A percentile compares a stretch with the other conserved stretches of the same genome.
Conservation (phyloP, 768 basidiomycete species). For the Phaeotremella skinneri region DNA sequence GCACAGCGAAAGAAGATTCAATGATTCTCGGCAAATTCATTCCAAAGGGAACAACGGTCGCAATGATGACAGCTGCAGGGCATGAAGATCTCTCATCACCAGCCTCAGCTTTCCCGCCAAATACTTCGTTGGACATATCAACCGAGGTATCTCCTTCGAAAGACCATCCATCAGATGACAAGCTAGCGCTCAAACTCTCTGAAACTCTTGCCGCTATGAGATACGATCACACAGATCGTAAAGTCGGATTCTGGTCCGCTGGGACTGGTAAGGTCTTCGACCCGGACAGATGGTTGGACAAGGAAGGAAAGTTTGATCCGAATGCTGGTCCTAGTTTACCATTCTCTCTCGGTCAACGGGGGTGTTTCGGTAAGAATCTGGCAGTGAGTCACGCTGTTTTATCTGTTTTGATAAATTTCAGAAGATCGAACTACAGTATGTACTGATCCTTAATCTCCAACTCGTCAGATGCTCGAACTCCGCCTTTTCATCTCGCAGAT, state of each 20-base stretch:
- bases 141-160: neutral
- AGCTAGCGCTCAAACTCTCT: slow-evolving; percentile 2
- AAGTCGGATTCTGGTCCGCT: slow-evolving; percentile 30
- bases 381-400: slow-evolving; percentile 30
- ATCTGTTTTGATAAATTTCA: neutral
- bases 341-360: slow-evolving; percentile 40
- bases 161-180: neutral
- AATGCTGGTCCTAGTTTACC: slow-evolving; percentile 40
- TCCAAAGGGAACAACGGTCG: slow-evolving; percentile 36
- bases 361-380: slow-evolving; percentile 45
- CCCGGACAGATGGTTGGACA: slow-evolving; percentile 42
- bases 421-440: no score
- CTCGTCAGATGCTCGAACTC: slow-evolving; percentile 38
- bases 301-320: slow-evolving; percentile 30
- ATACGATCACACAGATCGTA: slow-evolving; percentile 13
- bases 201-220: slow-evolving; percentile 3
- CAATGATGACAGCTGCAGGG: slow-evolving; percentile 23
- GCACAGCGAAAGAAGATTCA: slow-evolving; percentile 32
- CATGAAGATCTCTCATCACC: slow-evolving; percentile 25
- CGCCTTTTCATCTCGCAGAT: slow-evolving; percentile 39
- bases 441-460: slow-evolving; percentile 2
- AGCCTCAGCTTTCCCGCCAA: neutral
- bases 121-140: neutral
- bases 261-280: slow-evolving; percentile 31
- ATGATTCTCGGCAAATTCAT: slow-evolving; percentile 38